Evolutionary conservation across 768 basidiomycete species (phyloP), one percentile per base, ranked within the genome.

Genomic region (Mycena epipterygia): DNA sequence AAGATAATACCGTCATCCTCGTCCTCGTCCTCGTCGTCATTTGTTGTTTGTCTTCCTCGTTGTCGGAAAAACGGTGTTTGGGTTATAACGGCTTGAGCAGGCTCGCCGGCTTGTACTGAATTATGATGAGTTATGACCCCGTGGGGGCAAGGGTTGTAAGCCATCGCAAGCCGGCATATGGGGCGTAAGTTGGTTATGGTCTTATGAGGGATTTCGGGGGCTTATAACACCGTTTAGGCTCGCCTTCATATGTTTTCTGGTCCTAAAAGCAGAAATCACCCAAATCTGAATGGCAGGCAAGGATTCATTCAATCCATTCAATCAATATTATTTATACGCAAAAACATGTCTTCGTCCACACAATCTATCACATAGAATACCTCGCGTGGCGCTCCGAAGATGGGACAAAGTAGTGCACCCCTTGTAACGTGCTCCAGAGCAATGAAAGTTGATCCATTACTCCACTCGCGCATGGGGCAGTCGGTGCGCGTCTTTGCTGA

Each of bases 341-440:
- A n/a, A 35, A 61, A 61, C 59, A 48, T 46, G 21, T 61, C 59
- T 21, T 61, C 59, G 59, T 61, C 59, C 11, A 61, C 44, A 48
- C 59, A 61, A 48, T 61, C 59, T 3, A 67, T 35, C n/a, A 67
- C 57, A 32, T 67, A 67, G 37, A 49, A 48, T 16, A 59, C 35
- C 33, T 58, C 52, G 5, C 52, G 12, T 7, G 52, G 19, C 5
- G 53, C 64, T 1, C 55, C 48, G 7, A 60, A 67, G 6, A 67
- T 60, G 12, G 57, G 57, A 19, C 66, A 67, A 3, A 67, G 37
- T 19, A 67, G 25, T 2, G 57, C 49, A 7, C 66, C 66, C 2
- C 66, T 39, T 30, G 41, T 41, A 27, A 67, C 13, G 29, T 67
- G 66, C 30, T 68, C 55, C 49, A 68, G 19, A 2, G 67, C 25